Evolutionary conservation across 2,329 filamentous ascomycete genomes (phyloP), one percentile per base, ranked within the genome.

Genomic region (Aspergillus sp.): DNA sequence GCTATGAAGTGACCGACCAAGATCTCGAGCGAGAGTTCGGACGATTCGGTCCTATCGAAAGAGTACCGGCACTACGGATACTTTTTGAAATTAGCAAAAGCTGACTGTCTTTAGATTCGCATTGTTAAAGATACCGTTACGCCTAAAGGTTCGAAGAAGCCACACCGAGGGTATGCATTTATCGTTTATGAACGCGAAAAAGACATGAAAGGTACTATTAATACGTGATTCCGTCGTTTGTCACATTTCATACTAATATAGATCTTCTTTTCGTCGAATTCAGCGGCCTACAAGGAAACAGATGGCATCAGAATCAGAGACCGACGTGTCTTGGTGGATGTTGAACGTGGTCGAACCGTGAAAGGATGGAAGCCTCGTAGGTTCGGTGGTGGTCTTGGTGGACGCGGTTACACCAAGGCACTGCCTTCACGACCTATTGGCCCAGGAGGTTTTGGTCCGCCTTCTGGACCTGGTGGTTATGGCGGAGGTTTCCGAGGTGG

Each of bases 171-270:
- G 61, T 99, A 99, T 76, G 95, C 91, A 61, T 99, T 99, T 73
- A 89, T 99, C 66, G 91, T 98, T 54, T 99, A 93, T 73, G 93
- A 98, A 77, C 89, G 91, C 75, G 95, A 98, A 79, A 93, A 93
- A 77, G 95, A 98, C 74, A 97, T 98, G 93, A 96, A 96, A 91
- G 92, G 93, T 97, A 96, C 63, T 59, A 56, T 63, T 59, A 56
- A 52, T 48, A 51, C 48, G 50, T 59, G 56, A 49, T 41, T 37
- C 45, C 50, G 64, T 53, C 51, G 54, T 59, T 47, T 57, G 51
- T 40, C 22, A 40, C 19, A 61, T 54, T 60, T 56, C 27, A 66
- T 66, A 75, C 75, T 78, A 66, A 78, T 70, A 61, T 63, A 64
- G 67, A 46, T 41, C 11, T 40, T 64, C 68, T 47, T 54, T 54